These are phyloP conservation scores for Pseudogymnoascus sp. DNA, from an alignment of 2,329 filamentous ascomycete genomes.

Conservation along the genomic window DNA sequence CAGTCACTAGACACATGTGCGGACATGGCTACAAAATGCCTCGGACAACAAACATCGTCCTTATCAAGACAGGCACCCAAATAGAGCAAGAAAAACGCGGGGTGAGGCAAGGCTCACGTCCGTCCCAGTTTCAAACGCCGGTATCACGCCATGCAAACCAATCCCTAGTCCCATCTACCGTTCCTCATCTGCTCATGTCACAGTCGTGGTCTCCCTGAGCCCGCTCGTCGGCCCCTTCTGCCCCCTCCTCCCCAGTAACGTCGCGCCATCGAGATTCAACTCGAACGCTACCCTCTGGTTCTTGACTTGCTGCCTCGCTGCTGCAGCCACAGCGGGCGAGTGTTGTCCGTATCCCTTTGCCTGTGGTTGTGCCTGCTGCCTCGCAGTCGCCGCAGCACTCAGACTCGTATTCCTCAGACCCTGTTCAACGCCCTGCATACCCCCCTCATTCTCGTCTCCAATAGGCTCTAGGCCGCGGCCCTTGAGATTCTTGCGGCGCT, in stretches of 20 bases:
- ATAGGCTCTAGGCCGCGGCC: slow-evolving; percentile 58
- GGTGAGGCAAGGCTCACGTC: neutral
- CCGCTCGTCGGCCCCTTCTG: slow-evolving; percentile 37
- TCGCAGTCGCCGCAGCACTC: slow-evolving; percentile 54
- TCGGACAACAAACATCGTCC: neutral
- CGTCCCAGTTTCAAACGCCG: neutral
- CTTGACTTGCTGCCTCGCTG: slow-evolving; percentile 71
- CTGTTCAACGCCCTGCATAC: slow-evolving; percentile 69
- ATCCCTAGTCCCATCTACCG: neutral
- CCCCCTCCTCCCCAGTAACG: slow-evolving; percentile 66
- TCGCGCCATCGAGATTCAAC: slow-evolving; percentile 83
- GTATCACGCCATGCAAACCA: slow-evolving; percentile 1
- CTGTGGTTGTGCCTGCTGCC: slow-evolving; percentile 35
- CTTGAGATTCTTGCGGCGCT: slow-evolving; percentile 76
- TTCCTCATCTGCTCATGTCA: slow-evolving; percentile 21
- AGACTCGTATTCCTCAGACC: slow-evolving; percentile 81
- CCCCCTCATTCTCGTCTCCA: slow-evolving; percentile 55
- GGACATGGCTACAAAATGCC: neutral
- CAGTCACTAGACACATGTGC: neutral
- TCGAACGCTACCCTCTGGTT: slow-evolving; percentile 78
- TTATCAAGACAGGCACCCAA: neutral
- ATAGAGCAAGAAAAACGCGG: neutral
- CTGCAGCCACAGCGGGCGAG: slow-evolving; percentile 72
- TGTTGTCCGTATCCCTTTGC: slow-evolving; percentile 79
- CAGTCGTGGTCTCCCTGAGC: slow-evolving; percentile 22